Base-by-base conservation (phyloP, 2,329 filamentous ascomycete species). In the Microsporum canis region DNA sequence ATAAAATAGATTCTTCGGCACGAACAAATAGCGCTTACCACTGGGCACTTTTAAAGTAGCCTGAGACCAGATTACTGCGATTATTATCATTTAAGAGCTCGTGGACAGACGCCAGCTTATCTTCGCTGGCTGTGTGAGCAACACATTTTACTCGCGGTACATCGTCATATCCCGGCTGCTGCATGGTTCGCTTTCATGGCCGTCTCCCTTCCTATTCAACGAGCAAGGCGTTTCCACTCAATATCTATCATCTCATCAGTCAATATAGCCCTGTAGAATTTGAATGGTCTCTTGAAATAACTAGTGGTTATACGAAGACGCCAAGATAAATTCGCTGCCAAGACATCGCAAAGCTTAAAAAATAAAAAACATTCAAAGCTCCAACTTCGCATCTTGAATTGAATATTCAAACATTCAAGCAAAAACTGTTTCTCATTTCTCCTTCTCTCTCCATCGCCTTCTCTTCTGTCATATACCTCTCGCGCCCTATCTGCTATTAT, bases 1-100 rank as follows among this genome's bases (percentile, higher is more conserved):
- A 31, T 55, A 10, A 49, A 31, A 34, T 51, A 12, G 17, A 17
- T 43, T 36, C 29, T n/a, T 39, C 34, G 38, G 38, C 6, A 10
- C 27, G 6, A 51, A 58, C 23, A 23, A 10, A 34, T 4, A n/a
- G 5, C 14, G 5, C 70, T 62, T 66, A 77, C 77, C 76, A 80
- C 67, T 78, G 72, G 14, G 75, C 76, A 39, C 70, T 70, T 64
- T 76, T 80, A 68, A 77, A 80, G 65, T 75, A 75, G 61, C 75
- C 75, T 3, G 66, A 63, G 2, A 23, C 38, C 5, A 33, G 5
- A 10, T 49, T 27, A 14, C 49, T 23, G 33, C 1, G 23, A 14
- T 5, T 2, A 10, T 7, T 8, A 3, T 49, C 12, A 39, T 57
- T 39, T 61, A 14, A 38, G n/a, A n/a, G 4, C 55, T 27, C 10